Evolutionary conservation across 768 basidiomycete genomes (phyloP), one percentile per base, ranked within the genome.

Genomic region (Serendipita sp.): DNA sequence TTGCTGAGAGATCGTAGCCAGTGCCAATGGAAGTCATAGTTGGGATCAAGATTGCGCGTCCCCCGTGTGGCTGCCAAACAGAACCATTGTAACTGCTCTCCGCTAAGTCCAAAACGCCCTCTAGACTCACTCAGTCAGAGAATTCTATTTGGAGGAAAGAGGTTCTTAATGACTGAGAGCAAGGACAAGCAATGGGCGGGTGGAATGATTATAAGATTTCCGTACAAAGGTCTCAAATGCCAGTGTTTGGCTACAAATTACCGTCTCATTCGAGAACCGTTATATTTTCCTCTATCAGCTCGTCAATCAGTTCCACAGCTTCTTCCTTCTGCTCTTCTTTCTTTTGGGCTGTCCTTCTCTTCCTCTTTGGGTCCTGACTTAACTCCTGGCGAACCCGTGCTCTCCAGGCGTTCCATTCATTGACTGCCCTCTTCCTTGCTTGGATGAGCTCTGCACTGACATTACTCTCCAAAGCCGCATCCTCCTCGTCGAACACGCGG

Each of bases 351-450:
- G 70, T 72, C 68, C 68, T 66, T 23, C 75, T 76, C 13, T 76
- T 74, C 64, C 76, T 77, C 67, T 74, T 69, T 54, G 75, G 66
- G 67, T 83, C 83, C 63, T 84, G 85, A 41, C 78, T 80, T 64
- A 86, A 65, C 69, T 89, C 84, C 68, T 81, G 81, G 72, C 80
- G 84, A 69, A 86, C 85, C 68, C 83, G 80, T 28, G 78, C 70
- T 63, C 95, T 83, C 96, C 96, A 98, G 47, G 95, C 91, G 75
- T 99, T 96, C 96, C 96, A 99, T 76, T 99, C 96, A 71, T 96
- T 91, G 69, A 98, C 88, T 63, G 97, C 80, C 54, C 96, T 82
- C 74, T 90, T 89, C 66, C 96, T 82, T 68, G 85, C 85, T 16
- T 91, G 91, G 69, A 94, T 81, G 30, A 96, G 82, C 75, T 98